Conservation (phyloP, 2,329 filamentous ascomycete species). For the Dendryphion nanum region DNA sequence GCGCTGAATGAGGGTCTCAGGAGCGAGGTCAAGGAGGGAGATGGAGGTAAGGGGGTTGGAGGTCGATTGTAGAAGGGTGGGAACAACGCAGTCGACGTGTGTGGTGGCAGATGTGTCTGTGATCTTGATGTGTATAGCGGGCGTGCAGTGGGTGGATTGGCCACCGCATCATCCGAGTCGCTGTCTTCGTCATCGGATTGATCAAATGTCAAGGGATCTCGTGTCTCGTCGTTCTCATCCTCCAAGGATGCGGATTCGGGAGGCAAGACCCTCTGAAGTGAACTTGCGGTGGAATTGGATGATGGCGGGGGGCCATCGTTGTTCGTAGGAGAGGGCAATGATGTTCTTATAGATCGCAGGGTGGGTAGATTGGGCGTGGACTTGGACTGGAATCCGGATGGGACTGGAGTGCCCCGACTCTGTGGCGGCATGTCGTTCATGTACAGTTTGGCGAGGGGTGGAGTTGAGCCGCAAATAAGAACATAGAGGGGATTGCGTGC, state of each 20-base stretch:
- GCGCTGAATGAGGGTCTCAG: constrained; percentile 67
- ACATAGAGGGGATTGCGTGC: neutral
- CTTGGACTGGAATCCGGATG: constrained; percentile 44
- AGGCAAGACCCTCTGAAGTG: constrained; percentile 20
- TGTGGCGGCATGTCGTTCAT: constrained; percentile 42
- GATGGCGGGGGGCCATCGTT: constrained; percentile 10
- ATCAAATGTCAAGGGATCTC: constrained; percentile 17
- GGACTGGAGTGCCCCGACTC: constrained; percentile 42
- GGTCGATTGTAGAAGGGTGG: constrained; percentile 97
- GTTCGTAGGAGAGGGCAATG: constrained; percentile 9
- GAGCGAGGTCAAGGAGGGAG: constrained; percentile 87
- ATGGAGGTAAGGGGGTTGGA: constrained; percentile 90
- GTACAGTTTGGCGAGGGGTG: neutral
- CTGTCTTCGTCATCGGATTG: constrained; percentile 17
- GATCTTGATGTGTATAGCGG: constrained; percentile 46
- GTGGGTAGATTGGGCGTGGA: constrained; percentile 49
- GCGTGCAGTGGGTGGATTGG: constrained; percentile 17
- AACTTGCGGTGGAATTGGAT: constrained; percentile 11
- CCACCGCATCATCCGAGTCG: constrained; percentile 26
- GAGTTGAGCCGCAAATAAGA: neutral
- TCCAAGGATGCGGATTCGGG: constrained; percentile 41
- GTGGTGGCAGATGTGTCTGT: constrained; percentile 44
- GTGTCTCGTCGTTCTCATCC: constrained; percentile 31
- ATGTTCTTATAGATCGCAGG: constrained; percentile 29
- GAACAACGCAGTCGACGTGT: constrained; percentile 46